Evolutionary conservation across 305 asterid species (phyloP).

Genomic region (Fraxinus floribunda): DNA sequence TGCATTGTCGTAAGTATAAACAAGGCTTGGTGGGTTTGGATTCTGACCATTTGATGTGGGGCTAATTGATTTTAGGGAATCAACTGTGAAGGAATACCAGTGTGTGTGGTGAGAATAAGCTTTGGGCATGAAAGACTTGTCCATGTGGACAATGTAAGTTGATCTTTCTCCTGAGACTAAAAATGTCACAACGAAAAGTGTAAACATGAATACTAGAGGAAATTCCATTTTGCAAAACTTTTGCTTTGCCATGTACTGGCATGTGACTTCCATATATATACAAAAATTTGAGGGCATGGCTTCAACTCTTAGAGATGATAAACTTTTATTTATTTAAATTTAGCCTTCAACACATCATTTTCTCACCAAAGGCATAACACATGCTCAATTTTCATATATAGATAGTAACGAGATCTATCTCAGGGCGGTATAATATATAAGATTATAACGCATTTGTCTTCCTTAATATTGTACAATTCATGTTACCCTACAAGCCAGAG

Average conservation of each 20-base stretch:
- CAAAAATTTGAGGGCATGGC: not conserved
- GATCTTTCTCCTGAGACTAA: conserved; percentile 27
- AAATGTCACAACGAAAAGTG: conserved; percentile 1
- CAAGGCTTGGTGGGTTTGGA: conserved; percentile 5
- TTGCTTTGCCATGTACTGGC: not conserved
- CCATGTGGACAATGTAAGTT: conserved; percentile 46
- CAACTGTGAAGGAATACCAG: conserved; percentile 38
- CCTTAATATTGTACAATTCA: not conserved
- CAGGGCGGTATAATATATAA: not conserved
- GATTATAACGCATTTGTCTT: not conserved
- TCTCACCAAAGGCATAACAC: not conserved
- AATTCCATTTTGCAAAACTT: conserved; percentile 15
- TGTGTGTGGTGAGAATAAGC: conserved; percentile 29
- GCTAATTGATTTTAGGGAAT: conserved; percentile 17
- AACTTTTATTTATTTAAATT: not conserved
- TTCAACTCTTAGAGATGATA: not conserved
- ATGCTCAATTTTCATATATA: not conserved
- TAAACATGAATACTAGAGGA: conserved; percentile 18
- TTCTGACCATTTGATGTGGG: not conserved
- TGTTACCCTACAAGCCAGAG: not conserved
- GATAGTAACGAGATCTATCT: not conserved
- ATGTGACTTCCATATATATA: conserved; percentile 15
- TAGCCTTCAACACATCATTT: no score
- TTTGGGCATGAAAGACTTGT: conserved; percentile 42
- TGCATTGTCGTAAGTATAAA: conserved; percentile 42